phyloP scores from a whole-genome alignment of 495 filamentous ascomycete genomes.

The Penicillium mononematosum region DNA sequence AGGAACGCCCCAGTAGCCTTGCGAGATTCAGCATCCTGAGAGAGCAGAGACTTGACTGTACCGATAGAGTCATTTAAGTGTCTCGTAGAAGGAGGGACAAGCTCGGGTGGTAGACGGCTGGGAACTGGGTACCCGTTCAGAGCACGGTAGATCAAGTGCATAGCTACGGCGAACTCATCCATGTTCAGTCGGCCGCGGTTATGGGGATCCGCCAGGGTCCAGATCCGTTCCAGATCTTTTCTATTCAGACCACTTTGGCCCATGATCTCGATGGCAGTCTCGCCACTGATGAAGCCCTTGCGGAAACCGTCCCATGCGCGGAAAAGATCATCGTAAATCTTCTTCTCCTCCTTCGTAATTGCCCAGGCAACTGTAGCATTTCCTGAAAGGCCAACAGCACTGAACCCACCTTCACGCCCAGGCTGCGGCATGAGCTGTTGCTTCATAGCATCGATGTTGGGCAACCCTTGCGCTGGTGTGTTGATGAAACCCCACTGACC shows the following conservation, averaged over 20 bases:
- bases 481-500: slow-evolving; percentile 99
- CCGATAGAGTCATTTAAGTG: slow-evolving; percentile 91
- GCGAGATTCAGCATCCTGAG: slow-evolving; percentile 79
- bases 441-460: slow-evolving; percentile 90
- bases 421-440: slow-evolving; percentile 98
- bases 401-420: slow-evolving; percentile 88
- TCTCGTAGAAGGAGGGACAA: slow-evolving; percentile 93
- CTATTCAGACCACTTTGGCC: slow-evolving; percentile 93
- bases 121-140: slow-evolving; percentile 94
- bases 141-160: slow-evolving; percentile 98
- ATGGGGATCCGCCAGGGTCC: slow-evolving; percentile 90
- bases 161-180: slow-evolving; percentile 97
- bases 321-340: slow-evolving; percentile 93
- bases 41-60: slow-evolving; percentile 88
- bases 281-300: slow-evolving; percentile 90
- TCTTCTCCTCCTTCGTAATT: slow-evolving; percentile 98
- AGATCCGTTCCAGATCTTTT: slow-evolving; percentile 84
- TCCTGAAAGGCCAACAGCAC: slow-evolving; percentile 81
- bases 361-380: slow-evolving; percentile 98
- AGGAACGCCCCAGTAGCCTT: slow-evolving; percentile 83
- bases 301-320: slow-evolving; percentile 93
- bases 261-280: slow-evolving; percentile 95
- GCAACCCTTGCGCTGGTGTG: slow-evolving; percentile 82
- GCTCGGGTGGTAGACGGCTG: slow-evolving; percentile 85
- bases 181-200: slow-evolving; percentile 93